phyloP scores from a whole-genome alignment of 1,284 basidiomycete genomes.

The Ceratobasidium sp. region DNA sequence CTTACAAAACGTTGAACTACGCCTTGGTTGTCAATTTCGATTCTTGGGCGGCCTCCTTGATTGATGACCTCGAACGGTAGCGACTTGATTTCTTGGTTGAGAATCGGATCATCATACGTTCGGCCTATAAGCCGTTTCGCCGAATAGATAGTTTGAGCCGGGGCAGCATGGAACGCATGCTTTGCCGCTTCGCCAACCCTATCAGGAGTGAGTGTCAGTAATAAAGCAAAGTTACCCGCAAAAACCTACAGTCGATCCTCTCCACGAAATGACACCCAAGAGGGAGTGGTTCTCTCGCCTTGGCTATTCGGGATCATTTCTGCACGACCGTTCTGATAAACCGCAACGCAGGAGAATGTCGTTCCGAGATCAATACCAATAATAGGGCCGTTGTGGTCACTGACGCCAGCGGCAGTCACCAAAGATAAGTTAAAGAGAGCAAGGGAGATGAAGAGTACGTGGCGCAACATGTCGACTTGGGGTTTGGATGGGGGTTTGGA shows the following conservation, averaged over 20 bases:
- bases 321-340: slow-evolving; percentile 23
- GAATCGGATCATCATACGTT: slow-evolving; percentile 53
- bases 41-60: slow-evolving; percentile 61
- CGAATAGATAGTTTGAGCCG: slow-evolving; percentile 59
- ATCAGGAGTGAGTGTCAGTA: not conserved
- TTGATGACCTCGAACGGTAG: slow-evolving; percentile 57
- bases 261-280: slow-evolving; percentile 51
- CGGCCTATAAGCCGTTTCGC: slow-evolving; percentile 63
- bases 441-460: not conserved
- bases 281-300: slow-evolving; percentile 54
- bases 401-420: not conserved
- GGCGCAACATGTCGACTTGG: not conserved
- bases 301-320: slow-evolving; percentile 42
- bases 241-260: not conserved
- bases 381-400: not conserved
- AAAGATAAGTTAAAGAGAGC: not conserved
- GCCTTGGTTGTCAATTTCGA: slow-evolving; percentile 60
- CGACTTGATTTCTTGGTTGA: slow-evolving; percentile 54
- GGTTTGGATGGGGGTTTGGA: too few species aligned
- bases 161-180: not conserved
- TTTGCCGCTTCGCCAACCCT: not conserved
- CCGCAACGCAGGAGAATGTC: slow-evolving; percentile 25
- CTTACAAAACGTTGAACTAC: slow-evolving; percentile 59
- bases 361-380: slow-evolving; percentile 57
- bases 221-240: not conserved